A percentile compares a stretch with the other conserved stretches of the same genome.
These are phyloP conservation scores for Tieghemostelium lacteum DNA, from an alignment of 78 protist genomes.

Conservation along the genomic window DNA sequence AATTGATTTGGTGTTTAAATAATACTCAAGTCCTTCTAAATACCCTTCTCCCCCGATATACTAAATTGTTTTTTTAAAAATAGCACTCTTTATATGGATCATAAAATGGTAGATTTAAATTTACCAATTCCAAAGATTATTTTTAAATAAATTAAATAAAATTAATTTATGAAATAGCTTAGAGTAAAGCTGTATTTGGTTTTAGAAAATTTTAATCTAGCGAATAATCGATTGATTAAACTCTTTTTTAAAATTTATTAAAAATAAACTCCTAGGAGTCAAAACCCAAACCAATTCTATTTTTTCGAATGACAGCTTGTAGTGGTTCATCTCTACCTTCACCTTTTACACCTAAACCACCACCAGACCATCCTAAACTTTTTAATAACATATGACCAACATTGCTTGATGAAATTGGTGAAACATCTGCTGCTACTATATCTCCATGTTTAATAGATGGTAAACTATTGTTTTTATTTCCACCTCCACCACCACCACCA, in stretches of 20 bases:
- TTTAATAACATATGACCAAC: slow-evolving; percentile 33
- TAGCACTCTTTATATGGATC: no score
- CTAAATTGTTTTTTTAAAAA: no score
- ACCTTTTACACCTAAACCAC: slow-evolving; percentile 45
- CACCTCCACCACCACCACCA: neutral
- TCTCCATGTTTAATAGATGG: slow-evolving; percentile 47
- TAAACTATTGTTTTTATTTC: neutral
- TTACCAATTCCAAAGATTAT: no score
- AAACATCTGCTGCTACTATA: slow-evolving; percentile 21
- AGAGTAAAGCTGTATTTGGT: neutral
- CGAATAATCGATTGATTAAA: neutral
- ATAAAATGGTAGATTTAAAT: no score
- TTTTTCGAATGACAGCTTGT: slow-evolving; percentile 38
- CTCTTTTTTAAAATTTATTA: no score
- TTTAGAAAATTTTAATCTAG: no score
- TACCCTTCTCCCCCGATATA: no score
- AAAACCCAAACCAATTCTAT: slow-evolving; percentile 53
- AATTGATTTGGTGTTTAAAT: no score
- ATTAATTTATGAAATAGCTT: neutral
- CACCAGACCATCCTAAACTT: slow-evolving; percentile 70
- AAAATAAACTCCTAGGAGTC: neutral
- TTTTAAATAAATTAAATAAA: no score
- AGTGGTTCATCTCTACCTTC: slow-evolving; percentile 47
- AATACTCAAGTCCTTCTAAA: no score
- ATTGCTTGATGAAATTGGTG: slow-evolving; percentile 6